Base-by-base conservation (phyloP, 2,329 filamentous ascomycete species). In the Xylariomycetidae sp. region DNA sequence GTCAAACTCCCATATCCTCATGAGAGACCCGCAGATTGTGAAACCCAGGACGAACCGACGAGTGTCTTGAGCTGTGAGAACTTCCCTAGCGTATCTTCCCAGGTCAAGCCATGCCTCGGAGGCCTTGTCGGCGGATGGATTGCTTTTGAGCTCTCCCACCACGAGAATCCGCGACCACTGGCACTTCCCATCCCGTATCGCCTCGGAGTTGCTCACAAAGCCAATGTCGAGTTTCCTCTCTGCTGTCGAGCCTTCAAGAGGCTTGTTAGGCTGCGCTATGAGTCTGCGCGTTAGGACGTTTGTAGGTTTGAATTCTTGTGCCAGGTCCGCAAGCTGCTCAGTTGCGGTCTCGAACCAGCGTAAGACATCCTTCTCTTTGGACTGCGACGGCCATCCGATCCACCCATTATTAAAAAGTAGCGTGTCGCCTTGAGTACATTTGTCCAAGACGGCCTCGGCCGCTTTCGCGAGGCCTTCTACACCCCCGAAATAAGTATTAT, bases 1-100 rank as follows among this genome's bases (percentile, higher is more conserved):
- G 44, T 73, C 60, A 51, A 70, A 72, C 36, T 50, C 51, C 66
- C 54, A 72, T 35, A 71, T 42, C 29, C 62, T 59, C 59, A 72
- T 67, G 10, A 63, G 42, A 36, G 58, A 57, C 40, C 64, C 56
- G 35, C 57, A 73, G 11, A 72, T 38, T 4, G 66, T 71, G 53
- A 74, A 72, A 34, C 62, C 65, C 10, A 71, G 47, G 34, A 67
- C 59, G 43, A 70, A 74, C 23, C 62, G 57, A 38, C 61, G 57
- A 27, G 49, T 63, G 25, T 63, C 54, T 45, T 69, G 53, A 11
- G 57, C 48, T 31, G 57, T 49, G 15, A 72, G 50, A 3, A 70
- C 59, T 44, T 71, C 61, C 49, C 37, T 62, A 0, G 56, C 59
- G 48, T 71, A 72, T 40, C 49, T 62, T 20, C 50, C 61, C 4